phyloP scores from a whole-genome alignment of 108 stramenopile species.

The Skeletonema tropicum region DNA sequence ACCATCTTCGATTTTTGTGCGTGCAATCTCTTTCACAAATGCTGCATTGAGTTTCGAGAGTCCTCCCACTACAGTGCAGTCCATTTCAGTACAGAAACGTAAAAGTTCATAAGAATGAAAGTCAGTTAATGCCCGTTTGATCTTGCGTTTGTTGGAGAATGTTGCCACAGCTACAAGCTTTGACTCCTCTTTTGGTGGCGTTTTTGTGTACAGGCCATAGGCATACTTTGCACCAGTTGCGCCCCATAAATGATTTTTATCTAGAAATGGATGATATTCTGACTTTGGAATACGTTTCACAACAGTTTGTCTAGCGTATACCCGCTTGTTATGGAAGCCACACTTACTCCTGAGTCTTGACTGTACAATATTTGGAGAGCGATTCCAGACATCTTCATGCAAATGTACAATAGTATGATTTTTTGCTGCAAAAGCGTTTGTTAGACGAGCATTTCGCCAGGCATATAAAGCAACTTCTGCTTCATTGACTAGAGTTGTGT shows the following conservation, averaged over 20 bases:
- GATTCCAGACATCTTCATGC: conserved; percentile 75
- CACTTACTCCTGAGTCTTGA: conserved; percentile 54
- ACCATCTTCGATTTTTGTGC: conserved; percentile 11
- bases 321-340: conserved; percentile 24
- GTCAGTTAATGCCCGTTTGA: conserved; percentile 19
- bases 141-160: conserved; percentile 57
- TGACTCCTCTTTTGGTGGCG: conserved; percentile 18
- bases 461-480: conserved; percentile 28
- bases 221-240: conserved; percentile 59
- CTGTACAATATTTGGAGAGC: conserved; percentile 50
- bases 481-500: neutral
- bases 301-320: conserved; percentile 64
- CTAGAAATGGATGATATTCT: conserved; percentile 58
- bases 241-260: conserved; percentile 73
- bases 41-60: conserved; percentile 61
- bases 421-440: conserved; percentile 29
- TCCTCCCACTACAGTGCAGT: conserved; percentile 64
- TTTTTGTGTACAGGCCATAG: conserved; percentile 58
- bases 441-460: conserved; percentile 31
- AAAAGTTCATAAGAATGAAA: conserved; percentile 65
- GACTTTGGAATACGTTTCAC: conserved; percentile 41
- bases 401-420: conserved; percentile 56
- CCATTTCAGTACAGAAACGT: conserved; percentile 61
- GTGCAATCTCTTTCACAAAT: conserved; percentile 46
- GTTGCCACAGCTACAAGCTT: conserved; percentile 66